These are phyloP conservation scores for Colletotrichum lentis DNA, from an alignment of 2,329 filamentous ascomycete species.

Conservation along the genomic window DNA sequence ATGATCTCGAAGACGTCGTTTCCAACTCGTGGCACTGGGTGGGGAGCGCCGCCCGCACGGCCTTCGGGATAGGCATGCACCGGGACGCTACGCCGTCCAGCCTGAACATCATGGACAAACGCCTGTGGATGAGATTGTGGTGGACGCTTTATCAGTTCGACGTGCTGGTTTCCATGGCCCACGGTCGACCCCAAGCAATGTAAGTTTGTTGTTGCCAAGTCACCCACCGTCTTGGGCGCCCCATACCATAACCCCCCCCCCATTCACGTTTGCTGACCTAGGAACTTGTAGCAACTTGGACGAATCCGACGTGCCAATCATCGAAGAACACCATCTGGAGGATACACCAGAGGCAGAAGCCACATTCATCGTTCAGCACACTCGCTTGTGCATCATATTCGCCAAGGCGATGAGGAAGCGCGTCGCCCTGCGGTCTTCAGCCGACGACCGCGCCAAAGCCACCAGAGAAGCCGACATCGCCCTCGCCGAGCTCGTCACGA, in stretches of 20 bases:
- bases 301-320: conserved; percentile 58
- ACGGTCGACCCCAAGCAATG: conserved; percentile 62
- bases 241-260: not conserved
- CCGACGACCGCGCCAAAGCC: conserved; percentile 41
- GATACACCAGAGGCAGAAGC: conserved; percentile 50
- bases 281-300: conserved; percentile 51
- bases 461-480: conserved; percentile 45
- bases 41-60: conserved; percentile 60
- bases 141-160: conserved; percentile 54
- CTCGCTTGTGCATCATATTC: conserved; percentile 60
- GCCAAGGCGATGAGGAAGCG: conserved; percentile 48
- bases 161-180: conserved; percentile 48
- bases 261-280: not conserved
- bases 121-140: conserved; percentile 51
- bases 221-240: no score
- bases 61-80: conserved; percentile 63
- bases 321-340: conserved; percentile 56
- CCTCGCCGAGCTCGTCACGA: conserved; percentile 45
- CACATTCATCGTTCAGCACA: conserved; percentile 57
- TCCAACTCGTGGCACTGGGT: conserved; percentile 63
- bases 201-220: conserved; percentile 34
- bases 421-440: conserved; percentile 31
- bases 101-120: conserved; percentile 46
- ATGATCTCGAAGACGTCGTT: conserved; percentile 62
- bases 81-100: conserved; percentile 45